These are phyloP conservation scores for Scedosporium apiospermum DNA, from an alignment of 2,329 filamentous ascomycete genomes.

Conservation along the genomic window DNA sequence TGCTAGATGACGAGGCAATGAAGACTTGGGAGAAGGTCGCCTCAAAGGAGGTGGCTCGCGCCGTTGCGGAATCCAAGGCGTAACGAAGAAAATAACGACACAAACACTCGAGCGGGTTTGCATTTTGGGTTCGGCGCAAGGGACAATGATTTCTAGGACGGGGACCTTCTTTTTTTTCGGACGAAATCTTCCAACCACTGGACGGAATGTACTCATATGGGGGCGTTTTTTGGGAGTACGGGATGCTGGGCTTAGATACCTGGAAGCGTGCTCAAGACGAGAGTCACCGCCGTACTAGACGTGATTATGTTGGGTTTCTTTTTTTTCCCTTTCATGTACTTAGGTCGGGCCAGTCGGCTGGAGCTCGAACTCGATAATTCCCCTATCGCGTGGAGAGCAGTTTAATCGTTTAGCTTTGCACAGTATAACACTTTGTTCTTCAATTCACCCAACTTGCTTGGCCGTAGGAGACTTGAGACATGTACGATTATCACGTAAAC, in stretches of 20 bases:
- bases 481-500: background rate
- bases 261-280: constrained; percentile 1
- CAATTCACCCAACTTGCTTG: too few relatives aligned
- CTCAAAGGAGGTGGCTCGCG: constrained; percentile 66
- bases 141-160: background rate
- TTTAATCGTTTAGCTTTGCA: too few relatives aligned
- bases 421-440: background rate
- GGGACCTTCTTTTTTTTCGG: background rate
- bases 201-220: background rate
- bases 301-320: background rate
- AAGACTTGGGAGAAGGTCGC: constrained; percentile 69
- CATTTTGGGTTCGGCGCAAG: background rate
- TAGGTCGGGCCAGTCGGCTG: background rate
- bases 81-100: constrained; percentile 18
- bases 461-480: background rate
- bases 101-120: background rate
- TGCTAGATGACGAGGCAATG: constrained; percentile 56
- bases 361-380: too few relatives aligned
- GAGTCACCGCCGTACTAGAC: background rate
- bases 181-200: background rate
- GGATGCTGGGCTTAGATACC: constrained; percentile 3
- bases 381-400: too few relatives aligned
- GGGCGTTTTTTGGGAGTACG: constrained; percentile 1
- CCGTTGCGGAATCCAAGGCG: constrained; percentile 49
- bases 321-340: background rate